Evolutionary conservation across 257 asterid species (phyloP).

Genomic region (Nicotiana undulata): DNA sequence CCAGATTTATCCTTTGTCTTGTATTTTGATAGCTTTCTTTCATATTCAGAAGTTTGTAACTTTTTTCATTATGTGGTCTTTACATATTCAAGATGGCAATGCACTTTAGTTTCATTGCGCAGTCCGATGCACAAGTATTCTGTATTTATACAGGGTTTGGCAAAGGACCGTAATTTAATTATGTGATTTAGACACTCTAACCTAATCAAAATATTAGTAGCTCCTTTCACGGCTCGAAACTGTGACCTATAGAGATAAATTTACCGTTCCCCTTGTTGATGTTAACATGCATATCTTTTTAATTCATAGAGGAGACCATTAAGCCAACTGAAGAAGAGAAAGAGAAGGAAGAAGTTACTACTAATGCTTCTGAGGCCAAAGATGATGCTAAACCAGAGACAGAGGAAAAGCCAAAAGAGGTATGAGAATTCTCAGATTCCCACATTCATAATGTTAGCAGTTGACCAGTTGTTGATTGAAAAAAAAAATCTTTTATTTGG

Average conservation of each 20-base stretch:
- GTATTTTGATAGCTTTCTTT: neutral
- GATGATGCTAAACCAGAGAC: conserved; percentile 31
- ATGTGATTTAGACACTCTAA: no score
- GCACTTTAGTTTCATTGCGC: no score
- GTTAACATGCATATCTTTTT: neutral
- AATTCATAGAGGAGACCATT: conserved; percentile 26
- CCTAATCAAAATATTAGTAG: no score
- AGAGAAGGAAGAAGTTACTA: conserved; percentile 14
- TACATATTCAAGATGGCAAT: no score
- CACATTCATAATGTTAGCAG: neutral
- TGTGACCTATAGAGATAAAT: no score
- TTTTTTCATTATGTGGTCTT: neutral
- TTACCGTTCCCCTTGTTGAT: neutral
- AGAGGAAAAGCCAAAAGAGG: conserved; percentile 5
- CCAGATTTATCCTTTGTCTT: no score
- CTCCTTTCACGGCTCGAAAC: no score
- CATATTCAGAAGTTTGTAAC: neutral
- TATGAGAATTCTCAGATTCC: neutral
- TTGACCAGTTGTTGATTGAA: neutral
- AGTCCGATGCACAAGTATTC: no score
- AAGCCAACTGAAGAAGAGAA: conserved; percentile 32
- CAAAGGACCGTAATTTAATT: no score
- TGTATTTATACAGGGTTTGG: no score
- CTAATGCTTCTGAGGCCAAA: conserved; percentile 23
- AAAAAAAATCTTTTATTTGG: neutral